Percentiles rank a stretch among this genome's conserved stretches.
phyloP scores from a whole-genome alignment of 1,284 basidiomycete genomes.

The Heterobasidion annosum region DNA sequence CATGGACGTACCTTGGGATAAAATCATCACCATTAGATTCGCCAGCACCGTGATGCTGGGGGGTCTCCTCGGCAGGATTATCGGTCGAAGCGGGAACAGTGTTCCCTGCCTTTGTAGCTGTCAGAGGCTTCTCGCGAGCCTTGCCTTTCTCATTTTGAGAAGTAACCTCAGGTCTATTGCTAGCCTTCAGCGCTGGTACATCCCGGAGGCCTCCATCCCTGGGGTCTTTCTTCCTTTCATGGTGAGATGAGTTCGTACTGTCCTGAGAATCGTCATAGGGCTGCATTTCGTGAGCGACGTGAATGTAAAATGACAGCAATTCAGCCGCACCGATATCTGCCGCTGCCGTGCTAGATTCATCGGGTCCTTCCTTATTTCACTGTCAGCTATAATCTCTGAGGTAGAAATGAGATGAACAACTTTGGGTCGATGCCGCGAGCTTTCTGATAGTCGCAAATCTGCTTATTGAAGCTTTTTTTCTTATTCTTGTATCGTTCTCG shows the following conservation, averaged over 20 bases:
- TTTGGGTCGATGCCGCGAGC: neutral
- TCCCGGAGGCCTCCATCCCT: neutral
- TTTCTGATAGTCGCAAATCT: neutral
- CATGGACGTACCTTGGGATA: too few species aligned
- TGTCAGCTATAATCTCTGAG: neutral
- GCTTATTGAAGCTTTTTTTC: constrained; percentile 2
- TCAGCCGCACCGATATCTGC: too few species aligned
- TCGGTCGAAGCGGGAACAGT: neutral
- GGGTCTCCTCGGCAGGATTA: neutral
- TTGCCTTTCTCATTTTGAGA: neutral
- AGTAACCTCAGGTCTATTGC: neutral
- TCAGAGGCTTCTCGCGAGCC: neutral
- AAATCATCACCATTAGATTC: too few species aligned
- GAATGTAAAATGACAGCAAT: too few species aligned
- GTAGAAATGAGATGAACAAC: neutral
- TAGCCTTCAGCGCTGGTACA: neutral
- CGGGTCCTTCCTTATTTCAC: neutral
- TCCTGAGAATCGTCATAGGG: too few species aligned
- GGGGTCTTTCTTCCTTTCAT: neutral
- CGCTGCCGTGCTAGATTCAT: neutral
- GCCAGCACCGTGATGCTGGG: too few species aligned
- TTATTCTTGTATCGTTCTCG: constrained; percentile 9
- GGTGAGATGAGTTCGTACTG: too few species aligned
- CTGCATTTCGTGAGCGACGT: too few species aligned
- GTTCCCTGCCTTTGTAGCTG: neutral